Evolutionary conservation across 345 rosid species (phyloP), one percentile per base, ranked within the genome.

Genomic region (Iberis pinnata): DNA sequence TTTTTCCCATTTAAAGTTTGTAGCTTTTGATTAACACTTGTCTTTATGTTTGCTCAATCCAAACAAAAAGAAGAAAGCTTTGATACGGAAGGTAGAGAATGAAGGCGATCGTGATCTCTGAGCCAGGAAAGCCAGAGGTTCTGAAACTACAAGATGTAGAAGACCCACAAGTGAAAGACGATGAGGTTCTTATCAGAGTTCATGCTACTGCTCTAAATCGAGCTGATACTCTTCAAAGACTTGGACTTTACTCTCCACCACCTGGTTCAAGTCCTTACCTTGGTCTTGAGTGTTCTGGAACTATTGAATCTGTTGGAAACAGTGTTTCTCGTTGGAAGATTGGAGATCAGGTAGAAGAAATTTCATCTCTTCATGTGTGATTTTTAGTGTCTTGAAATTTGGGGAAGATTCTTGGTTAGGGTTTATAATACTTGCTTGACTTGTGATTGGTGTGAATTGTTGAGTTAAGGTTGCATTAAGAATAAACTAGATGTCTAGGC

Each of bases 241-340:
- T 64, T 42, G 97, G 95, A 68, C 58, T 45, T 31, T 79, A 86
- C 67, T 47, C 83, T 11, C 88, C 90, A n/a, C 94, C 97, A 4
- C 75, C 80, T 41, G 97, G 80, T 8, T 70, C 83, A 18, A 89
- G 97, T 45, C 71, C 78, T 17, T 73, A 74, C 62, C 94, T 40
- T 11, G 88, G 97, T 36, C 82, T 89, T 19, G 97, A 86, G 60
- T 89, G 97, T 53, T 86, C 94, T 15, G 95, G 94, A n/a, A 84
- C 77, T 50, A 37, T 89, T 14, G 80, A 66, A 25, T 69, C 86
- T 9, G 66, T 84, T 0, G 95, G 94, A 7, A 65, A 64, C 17
- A 54, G 24, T 53, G 97, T 86, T 36, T 75, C 86, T 40, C 81
- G 81, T 31, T 89, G 94, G 95, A 83, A 82, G 48, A 66, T 79